Base-by-base conservation (phyloP, 192 early-diverging fungal genomes). In the Linnemannia hyalina region DNA sequence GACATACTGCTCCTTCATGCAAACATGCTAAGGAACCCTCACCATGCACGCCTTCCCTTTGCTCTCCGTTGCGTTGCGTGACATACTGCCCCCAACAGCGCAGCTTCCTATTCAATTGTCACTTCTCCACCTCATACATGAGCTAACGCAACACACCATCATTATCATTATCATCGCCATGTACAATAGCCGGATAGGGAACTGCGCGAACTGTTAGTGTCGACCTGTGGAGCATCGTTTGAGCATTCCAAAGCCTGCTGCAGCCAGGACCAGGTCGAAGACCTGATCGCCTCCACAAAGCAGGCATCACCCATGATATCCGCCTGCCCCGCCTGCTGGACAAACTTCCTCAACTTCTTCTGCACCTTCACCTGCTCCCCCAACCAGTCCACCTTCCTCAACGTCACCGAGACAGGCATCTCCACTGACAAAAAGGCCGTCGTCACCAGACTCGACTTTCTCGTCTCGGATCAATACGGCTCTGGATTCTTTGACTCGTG, bases 351-450 rank as follows among this genome's bases (percentile, higher is more conserved):
- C 49, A 81, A 89, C 80, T 93, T 94, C 77, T 94, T 92, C 76
- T 94, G 93, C 65, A 82, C 89, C 4, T 94, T 94, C 77, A 93
- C 92, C 35, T 94, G 93, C 68, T 94, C 93, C 23, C 91, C 92
- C 54, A 75, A 93, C 73, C 93, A 94, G 72, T 93, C 93, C 1
- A 91, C 89, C 1, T 93, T 94, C 78, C 88, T 94, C 74, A 94
- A 94, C 40, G 90, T 93, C 36, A 94, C 93, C 4, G 68, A 63
- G 5, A 85, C 81, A 2, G 74, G 49, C 13, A 38, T 74, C 18
- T 85, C 91, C 6, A 69, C 80, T 0, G 78, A 84, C 2, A 79
- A 82, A 29, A 65, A 88, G 44, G 52, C 70, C 41, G 80, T 89
- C 29, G 93, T 92, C 0, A 89, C 88, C 26, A 77, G 79, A 18